Evolutionary conservation across 306 rosid species (phyloP).

Genomic region (Acacia melanoxylon): DNA sequence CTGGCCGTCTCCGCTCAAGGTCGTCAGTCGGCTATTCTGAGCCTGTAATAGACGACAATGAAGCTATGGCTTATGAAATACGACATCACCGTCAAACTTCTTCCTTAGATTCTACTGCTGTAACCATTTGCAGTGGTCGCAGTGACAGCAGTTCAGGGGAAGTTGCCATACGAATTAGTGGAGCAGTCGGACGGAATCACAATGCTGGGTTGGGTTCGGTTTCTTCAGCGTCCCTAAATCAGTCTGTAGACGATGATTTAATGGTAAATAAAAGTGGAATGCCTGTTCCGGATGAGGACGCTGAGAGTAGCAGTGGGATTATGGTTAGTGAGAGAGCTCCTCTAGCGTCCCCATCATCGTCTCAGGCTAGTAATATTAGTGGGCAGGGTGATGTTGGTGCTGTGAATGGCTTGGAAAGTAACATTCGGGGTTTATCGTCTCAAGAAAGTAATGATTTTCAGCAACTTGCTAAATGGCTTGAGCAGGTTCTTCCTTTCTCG

Average conservation of each 20-base stretch:
- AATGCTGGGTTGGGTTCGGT: slow-evolving; percentile 7
- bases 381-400: slow-evolving; percentile 22
- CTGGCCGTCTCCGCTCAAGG: slow-evolving; percentile 41
- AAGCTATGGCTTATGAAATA: slow-evolving; percentile 30
- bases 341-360: slow-evolving; percentile 39
- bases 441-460: slow-evolving; percentile 71
- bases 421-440: slow-evolving; percentile 42
- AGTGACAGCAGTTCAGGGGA: slow-evolving; percentile 43
- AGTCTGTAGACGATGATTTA: slow-evolving; percentile 39
- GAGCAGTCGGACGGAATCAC: slow-evolving; percentile 43
- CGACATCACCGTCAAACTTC: slow-evolving; percentile 28
- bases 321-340: slow-evolving; percentile 54
- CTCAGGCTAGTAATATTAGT: slow-evolving; percentile 27
- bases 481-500: slow-evolving; percentile 85
- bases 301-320: slow-evolving; percentile 25
- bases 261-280: slow-evolving; percentile 15
- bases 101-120: slow-evolving; percentile 20
- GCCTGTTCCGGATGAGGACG: slow-evolving; percentile 32
- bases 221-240: slow-evolving; percentile 28
- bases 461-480: slow-evolving; percentile 71
- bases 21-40: slow-evolving; percentile 35
- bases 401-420: slow-evolving; percentile 37
- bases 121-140: slow-evolving; percentile 31
- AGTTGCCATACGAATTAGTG: slow-evolving; percentile 66
- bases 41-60: slow-evolving; percentile 29